phyloP scores from a whole-genome alignment of 305 asterid genomes.

The Ilex paraguariensis region DNA sequence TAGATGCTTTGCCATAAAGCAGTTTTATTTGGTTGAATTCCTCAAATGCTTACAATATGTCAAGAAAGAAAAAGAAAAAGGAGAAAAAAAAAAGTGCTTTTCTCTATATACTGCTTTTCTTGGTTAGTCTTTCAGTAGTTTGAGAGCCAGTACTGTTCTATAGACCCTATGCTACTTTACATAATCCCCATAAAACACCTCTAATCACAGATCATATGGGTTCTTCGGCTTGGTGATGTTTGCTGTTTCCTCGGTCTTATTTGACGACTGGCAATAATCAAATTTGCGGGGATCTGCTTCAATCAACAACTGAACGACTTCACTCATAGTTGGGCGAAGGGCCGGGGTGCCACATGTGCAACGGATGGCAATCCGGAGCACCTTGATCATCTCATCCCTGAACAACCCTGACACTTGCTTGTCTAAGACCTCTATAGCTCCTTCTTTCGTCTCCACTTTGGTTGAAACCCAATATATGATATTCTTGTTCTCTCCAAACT shows the following conservation, averaged over 20 bases:
- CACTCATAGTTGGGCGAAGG: slow-evolving; percentile 16
- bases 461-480: slow-evolving; percentile 13
- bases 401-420: slow-evolving; percentile 2
- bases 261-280: background rate
- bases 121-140: slow-evolving; percentile 12
- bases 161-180: background rate
- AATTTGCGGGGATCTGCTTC: slow-evolving; percentile 10
- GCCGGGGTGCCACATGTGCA: slow-evolving; percentile 12
- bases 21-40: slow-evolving; percentile 14
- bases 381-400: slow-evolving; percentile 13
- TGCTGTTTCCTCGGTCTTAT: slow-evolving; percentile 17
- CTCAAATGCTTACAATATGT: slow-evolving; percentile 29
- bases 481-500: slow-evolving; percentile 15
- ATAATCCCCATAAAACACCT: background rate
- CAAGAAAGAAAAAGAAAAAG: slow-evolving; percentile 14
- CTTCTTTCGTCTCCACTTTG: slow-evolving; percentile 17
- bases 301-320: slow-evolving; percentile 6
- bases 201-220: slow-evolving; percentile 15
- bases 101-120: slow-evolving; percentile 18
- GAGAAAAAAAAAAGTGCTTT: slow-evolving; percentile 10
- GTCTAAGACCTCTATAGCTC: slow-evolving; percentile 10
- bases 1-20: slow-evolving; percentile 36
- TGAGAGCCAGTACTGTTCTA: slow-evolving; percentile 15
- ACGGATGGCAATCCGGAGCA: slow-evolving; percentile 11
- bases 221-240: slow-evolving; percentile 29